phyloP scores from a whole-genome alignment of 2,329 filamentous ascomycete genomes.

The Trichoderma citrinoviride region DNA sequence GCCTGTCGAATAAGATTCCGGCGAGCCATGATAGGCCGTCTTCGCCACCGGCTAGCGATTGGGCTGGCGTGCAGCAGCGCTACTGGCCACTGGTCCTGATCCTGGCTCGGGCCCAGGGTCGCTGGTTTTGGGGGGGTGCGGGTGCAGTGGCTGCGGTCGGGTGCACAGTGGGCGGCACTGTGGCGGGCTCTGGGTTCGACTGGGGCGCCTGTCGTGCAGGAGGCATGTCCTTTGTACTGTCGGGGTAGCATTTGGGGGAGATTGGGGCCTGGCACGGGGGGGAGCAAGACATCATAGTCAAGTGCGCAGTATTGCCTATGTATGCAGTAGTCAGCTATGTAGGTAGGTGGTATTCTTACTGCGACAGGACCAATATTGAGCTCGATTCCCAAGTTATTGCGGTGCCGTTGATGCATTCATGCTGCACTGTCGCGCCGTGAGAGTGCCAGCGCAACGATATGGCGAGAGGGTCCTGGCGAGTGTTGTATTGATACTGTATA shows the following conservation, averaged over 20 bases:
- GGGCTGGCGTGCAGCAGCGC: constrained; percentile 28
- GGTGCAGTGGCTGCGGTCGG: not conserved
- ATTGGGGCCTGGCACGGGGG: too few relatives aligned
- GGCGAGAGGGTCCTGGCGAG: not conserved
- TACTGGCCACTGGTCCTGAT: constrained; percentile 21
- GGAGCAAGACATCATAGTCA: too few relatives aligned
- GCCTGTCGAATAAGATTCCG: constrained; percentile 33
- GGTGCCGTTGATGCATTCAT: not conserved
- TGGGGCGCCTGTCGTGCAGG: not conserved
- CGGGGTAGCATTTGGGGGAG: too few relatives aligned
- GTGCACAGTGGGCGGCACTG: not conserved
- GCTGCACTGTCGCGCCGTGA: constrained; percentile 7
- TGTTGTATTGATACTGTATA: too few relatives aligned
- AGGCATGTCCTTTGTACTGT: not conserved
- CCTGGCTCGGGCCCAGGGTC: constrained; percentile 5
- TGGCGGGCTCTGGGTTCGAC: not conserved
- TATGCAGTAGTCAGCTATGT: too few relatives aligned
- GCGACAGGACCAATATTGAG: not conserved
- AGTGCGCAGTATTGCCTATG: too few relatives aligned
- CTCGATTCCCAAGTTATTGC: not conserved
- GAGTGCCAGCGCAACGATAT: constrained; percentile 8
- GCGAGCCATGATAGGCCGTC: constrained; percentile 27
- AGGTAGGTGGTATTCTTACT: too few relatives aligned
- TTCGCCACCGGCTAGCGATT: constrained; percentile 38
- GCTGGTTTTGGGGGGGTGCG: not conserved